phyloP scores from a whole-genome alignment of 2,329 filamentous ascomycete genomes.

The Colletotrichum sp. region DNA sequence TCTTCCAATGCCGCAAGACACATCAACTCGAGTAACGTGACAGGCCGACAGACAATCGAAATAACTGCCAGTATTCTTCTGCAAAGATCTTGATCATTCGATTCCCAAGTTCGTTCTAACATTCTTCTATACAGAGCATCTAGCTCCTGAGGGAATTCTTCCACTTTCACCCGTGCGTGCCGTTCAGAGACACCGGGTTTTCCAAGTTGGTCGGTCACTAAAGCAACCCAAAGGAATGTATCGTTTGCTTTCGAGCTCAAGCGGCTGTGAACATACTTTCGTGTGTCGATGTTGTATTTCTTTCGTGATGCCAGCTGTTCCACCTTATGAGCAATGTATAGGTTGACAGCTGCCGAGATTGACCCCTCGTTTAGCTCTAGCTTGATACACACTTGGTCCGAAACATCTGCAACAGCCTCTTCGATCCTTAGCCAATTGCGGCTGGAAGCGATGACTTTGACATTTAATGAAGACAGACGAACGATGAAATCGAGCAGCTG shows the following conservation, averaged over 20 bases:
- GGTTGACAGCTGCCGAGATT: slow-evolving; percentile 35
- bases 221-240: slow-evolving; percentile 45
- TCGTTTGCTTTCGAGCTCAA: slow-evolving; percentile 35
- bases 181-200: background rate
- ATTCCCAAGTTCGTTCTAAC: slow-evolving; percentile 35
- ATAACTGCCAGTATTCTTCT: slow-evolving; percentile 36
- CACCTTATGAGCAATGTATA: slow-evolving; percentile 38
- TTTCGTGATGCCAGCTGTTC: slow-evolving; percentile 23
- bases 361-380: slow-evolving; percentile 41
- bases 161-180: background rate
- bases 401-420: slow-evolving; percentile 26
- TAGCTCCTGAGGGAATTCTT: slow-evolving; percentile 37
- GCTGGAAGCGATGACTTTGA: slow-evolving; percentile 50
- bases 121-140: slow-evolving; percentile 42
- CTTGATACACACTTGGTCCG: slow-evolving; percentile 27
- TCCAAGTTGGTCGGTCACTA: slow-evolving; percentile 21
- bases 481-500: slow-evolving; percentile 41
- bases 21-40: slow-evolving; percentile 33
- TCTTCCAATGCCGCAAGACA: slow-evolving; percentile 22
- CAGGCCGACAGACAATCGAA: slow-evolving; percentile 36
- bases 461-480: background rate
- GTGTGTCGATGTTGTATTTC: background rate
- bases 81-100: slow-evolving; percentile 32
- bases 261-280: slow-evolving; percentile 9
- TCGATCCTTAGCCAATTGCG: slow-evolving; percentile 45